Evolutionary conservation across 2,329 filamentous ascomycete genomes (phyloP), one percentile per base, ranked within the genome.

Genomic region (Thelonectria discophora): DNA sequence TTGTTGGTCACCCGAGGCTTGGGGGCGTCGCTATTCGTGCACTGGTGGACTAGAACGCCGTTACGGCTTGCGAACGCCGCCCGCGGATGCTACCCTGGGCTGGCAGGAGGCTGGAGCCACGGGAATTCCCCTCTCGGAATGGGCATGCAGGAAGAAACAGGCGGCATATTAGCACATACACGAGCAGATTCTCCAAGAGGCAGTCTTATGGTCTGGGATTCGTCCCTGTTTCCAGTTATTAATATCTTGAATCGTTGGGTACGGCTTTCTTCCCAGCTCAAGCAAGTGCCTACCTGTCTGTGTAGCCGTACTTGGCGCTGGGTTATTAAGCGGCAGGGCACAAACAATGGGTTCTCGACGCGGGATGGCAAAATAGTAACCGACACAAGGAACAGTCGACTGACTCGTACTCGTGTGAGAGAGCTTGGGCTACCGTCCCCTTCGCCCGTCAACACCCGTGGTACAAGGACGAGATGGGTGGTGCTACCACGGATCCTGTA

Each of bases 11-110:
- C 20, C 45, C 50, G 37, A 58, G 34, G 40, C 48, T 30, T 8
- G 27, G 27, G 9, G 46, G 21, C 21, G 30, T 43, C 20, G 13
- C 39, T 47, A 37, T 55, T 34, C 21, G 47, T 37, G 12, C 27
- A 30, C 27, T 30, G 27, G 48, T 37, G 12, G 45, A 13, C 53
- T 48, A n/a, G 53, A 55, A 32, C 43, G 53, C 53, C 43, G 53
- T 55, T 55, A 45, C 53, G 53, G 43, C 48, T 55, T 49, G 53
- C 53, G 34, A 55, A 47, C 53, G 43, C 39, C 32, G 43, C 17
- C 13, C 27, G 27, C 27, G 27, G 27, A 30, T 30, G 27, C 27
- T 30, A 30, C 27, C 27, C 27, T 30, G 5, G 27, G 27, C 27
- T 30, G 27, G 27, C 27, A 30, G 27, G 27, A 30, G 27, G 27